Evolutionary conservation across 1,284 basidiomycete genomes (phyloP), one percentile per base, ranked within the genome.

Genomic region (Leccinum huronense): DNA sequence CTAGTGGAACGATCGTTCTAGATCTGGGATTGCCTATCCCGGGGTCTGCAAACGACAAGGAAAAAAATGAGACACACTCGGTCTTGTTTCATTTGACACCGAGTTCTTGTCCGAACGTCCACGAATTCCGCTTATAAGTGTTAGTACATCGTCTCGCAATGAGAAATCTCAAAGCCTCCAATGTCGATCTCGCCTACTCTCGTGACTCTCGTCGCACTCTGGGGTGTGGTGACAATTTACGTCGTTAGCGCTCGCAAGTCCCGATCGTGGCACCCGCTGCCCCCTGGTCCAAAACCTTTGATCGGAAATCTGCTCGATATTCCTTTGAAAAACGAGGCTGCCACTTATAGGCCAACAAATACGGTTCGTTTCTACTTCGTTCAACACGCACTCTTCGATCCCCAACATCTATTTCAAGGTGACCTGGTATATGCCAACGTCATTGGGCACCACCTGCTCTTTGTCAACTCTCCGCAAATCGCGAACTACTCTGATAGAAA

Each of bases 401-500:
- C 57, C 63, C 36, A 30, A 60, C 42, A 8, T 14, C 2, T 58
- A 5, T 16, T 60, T 34, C 54, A 64, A 74, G 73, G 73, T 7
- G 74, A 76, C 55, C 59, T 74, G 57, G 72, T 76, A 5, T 73
- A 36, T 36, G 36, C 13, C 36, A 38, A 38, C 36, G 36, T 38
- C 13, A 38, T 38, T 38, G 36, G 36, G 42, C 68, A 70, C 58
- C 73, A 66, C 14, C 59, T 74, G 4, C 64, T 76, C 42, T 73
- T 77, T 36, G 68, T 77, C 57, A 79, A 78, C 61, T 73, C 78
- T 14, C 45, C 67, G 4, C 71, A 79, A 38, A 73, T 76, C 7
- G 79, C 71, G 13, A 67, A 69, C 8, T 76, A 74, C 56, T 76
- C 73, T 19, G 75, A 74, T 40, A 67, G 75, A 65, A 76, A 66